These are phyloP conservation scores for Venturiaceae sp. DNA, from an alignment of 2,329 filamentous ascomycete genomes.

Conservation along the genomic window DNA sequence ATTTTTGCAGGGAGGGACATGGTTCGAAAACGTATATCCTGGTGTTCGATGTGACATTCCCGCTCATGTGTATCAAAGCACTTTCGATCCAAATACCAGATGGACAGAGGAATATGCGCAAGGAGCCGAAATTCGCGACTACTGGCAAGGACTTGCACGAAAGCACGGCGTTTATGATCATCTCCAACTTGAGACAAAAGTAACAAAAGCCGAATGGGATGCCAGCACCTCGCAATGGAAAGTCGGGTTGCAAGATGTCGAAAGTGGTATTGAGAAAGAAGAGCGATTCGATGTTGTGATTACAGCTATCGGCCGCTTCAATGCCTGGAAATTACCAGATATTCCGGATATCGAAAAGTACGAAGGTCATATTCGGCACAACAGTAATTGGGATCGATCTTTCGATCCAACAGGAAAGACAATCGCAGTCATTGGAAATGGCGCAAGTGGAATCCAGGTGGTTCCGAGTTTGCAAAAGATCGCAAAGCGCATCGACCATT, in stretches of 20 bases:
- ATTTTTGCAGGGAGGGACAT: constrained; percentile 32
- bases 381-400: constrained; percentile 48
- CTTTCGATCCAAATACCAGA: constrained; percentile 56
- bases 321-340: constrained; percentile 53
- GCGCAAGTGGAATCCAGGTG: constrained; percentile 50
- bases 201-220: constrained; percentile 49
- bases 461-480: constrained; percentile 39
- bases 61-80: constrained; percentile 60
- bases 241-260: constrained; percentile 39
- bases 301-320: constrained; percentile 56
- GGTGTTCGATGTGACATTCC: constrained; percentile 61
- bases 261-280: constrained; percentile 25
- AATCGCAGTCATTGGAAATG: constrained; percentile 54
- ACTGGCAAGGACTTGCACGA: constrained; percentile 52
- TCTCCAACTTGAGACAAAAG: constrained; percentile 44
- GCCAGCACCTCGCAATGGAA: constrained; percentile 44
- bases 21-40: constrained; percentile 45
- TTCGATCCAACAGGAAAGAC: constrained; percentile 39
- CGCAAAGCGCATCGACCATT: constrained; percentile 47
- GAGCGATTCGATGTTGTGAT: constrained; percentile 52
- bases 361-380: constrained; percentile 47
- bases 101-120: constrained; percentile 62
- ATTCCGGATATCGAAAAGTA: constrained; percentile 49
- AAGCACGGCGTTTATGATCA: constrained; percentile 57
- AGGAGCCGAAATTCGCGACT: constrained; percentile 56